Conservation (phyloP, 805 yeast genomes). For the Ogataea siamensis region DNA sequence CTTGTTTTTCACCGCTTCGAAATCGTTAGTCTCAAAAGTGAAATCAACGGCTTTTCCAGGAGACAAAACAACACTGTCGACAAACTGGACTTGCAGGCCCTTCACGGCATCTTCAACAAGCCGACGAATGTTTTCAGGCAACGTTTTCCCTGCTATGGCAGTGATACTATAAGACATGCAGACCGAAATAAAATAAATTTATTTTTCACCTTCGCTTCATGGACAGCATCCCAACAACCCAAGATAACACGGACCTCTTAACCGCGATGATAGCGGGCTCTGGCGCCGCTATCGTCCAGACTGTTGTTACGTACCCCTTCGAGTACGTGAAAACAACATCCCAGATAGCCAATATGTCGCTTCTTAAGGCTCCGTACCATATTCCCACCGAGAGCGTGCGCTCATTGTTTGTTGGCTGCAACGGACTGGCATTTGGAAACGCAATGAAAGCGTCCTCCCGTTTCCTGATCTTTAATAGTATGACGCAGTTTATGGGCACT, state of each 20-base stretch:
- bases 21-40: conserved; percentile 17
- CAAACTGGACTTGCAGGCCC: background rate
- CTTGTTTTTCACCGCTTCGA: conserved; percentile 20
- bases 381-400: conserved; percentile 34
- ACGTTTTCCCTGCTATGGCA: conserved; percentile 28
- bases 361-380: conserved; percentile 33
- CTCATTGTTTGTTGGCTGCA: conserved; percentile 56
- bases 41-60: conserved; percentile 41
- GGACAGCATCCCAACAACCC: conserved; percentile 19
- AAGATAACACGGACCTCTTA: conserved; percentile 41
- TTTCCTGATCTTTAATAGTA: conserved; percentile 70
- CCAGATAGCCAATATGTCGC: conserved; percentile 50
- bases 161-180: conserved; percentile 31
- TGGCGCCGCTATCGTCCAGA: conserved; percentile 60
- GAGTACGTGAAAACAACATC: conserved; percentile 66
- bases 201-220: conserved; percentile 10
- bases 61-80: conserved; percentile 31
- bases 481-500: conserved; percentile 64
- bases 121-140: conserved; percentile 2
- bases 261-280: conserved; percentile 61
- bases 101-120: conserved; percentile 1
- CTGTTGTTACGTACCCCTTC: conserved; percentile 67
- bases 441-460: conserved; percentile 71
- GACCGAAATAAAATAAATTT: conserved; percentile 1
- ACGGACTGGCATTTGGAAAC: conserved; percentile 73